Base-by-base conservation (phyloP, 306 rosid species). In the Cicer cuneatum region DNA sequence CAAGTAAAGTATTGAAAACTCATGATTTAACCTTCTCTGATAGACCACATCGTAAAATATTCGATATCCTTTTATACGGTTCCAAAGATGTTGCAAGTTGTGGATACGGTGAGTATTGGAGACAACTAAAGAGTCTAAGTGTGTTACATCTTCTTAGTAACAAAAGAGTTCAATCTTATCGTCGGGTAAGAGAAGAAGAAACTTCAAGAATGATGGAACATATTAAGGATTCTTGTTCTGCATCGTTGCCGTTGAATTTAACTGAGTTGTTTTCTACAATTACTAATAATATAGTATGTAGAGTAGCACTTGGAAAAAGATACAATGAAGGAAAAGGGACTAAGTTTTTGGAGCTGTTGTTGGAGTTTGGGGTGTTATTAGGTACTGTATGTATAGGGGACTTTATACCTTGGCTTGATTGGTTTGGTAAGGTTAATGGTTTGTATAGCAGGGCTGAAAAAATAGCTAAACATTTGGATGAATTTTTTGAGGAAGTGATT, bases 341-440 rank as follows among this genome's bases (percentile, higher is more conserved):
- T 4, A 49, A 18, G 49, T 64, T 79, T 45, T 61, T 64, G 13
- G 7, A 39, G 45, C 16, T 75, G 15, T 8, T 75, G 54, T 12
- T 18, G 35, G 79, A 75, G 54, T 64, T 64, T 39, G 56, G 3
- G 1, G 43, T 51, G 79, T 75, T 75, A 12, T 6, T 75, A 37
- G 79, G 79, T n/a, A 10, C 18, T 19, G 1, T 75, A 10, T 13
- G 13, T n/a, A 6, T 75, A 19, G 79, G 79, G 53, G 45, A 64
- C 6, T 75, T 39, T 52, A 53, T 75, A 39, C 72, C 72, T 49
- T 75, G 79, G 72, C 79, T 75, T 64, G 60, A 56, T 51, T 75
- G 79, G 79, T 64, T 75, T 37, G 16, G 65, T 16, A 53, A 75
- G 16, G 10, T 75, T 51, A 51, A 64, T 64, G 72, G 79, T 14